Evolutionary conservation across 2,329 filamentous ascomycete species (phyloP).

Genomic region (Fusarium sp.): DNA sequence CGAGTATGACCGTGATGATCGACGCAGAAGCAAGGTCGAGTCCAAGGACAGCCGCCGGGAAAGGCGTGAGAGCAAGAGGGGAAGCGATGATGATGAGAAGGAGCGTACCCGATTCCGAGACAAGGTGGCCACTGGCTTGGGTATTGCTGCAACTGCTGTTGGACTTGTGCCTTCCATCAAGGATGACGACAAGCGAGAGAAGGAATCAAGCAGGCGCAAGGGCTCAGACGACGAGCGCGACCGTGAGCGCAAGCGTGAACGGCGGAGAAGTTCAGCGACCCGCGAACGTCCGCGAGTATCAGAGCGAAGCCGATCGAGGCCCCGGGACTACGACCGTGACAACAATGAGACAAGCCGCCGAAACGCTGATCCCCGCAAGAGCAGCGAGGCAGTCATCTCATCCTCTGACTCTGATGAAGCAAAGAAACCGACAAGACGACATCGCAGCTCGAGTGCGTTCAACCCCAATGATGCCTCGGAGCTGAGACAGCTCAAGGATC

Average conservation of each 20-base stretch:
- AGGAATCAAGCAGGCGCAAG: conserved; percentile 45
- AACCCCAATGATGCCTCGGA: conserved; percentile 65
- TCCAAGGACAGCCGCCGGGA: conserved; percentile 46
- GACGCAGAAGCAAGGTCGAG: conserved; percentile 42
- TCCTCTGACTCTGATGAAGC: conserved; percentile 57
- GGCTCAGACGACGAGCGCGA: conserved; percentile 49
- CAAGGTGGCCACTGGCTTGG: conserved; percentile 61
- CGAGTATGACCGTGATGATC: conserved; percentile 47
- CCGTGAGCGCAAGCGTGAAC: conserved; percentile 34
- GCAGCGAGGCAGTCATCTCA: conserved; percentile 50
- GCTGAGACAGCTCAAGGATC: conserved; percentile 62
- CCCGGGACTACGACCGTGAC: conserved; percentile 38
- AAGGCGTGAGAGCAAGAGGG: conserved; percentile 46
- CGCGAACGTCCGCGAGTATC: conserved; percentile 29
- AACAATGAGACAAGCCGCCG: conserved; percentile 49
- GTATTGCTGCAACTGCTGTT: conserved; percentile 62
- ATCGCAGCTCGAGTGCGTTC: conserved; percentile 57
- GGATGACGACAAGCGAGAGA: conserved; percentile 55
- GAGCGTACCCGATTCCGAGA: conserved; percentile 60
- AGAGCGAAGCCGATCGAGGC: conserved; percentile 33
- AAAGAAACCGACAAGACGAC: conserved; percentile 53
- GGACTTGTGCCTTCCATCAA: conserved; percentile 55
- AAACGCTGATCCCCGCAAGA: conserved; percentile 54
- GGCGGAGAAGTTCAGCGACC: conserved; percentile 35
- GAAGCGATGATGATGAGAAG: conserved; percentile 52